Evolutionary conservation across 1,139 yeast species (phyloP).

Genomic region (Pneumocystis murina): DNA sequence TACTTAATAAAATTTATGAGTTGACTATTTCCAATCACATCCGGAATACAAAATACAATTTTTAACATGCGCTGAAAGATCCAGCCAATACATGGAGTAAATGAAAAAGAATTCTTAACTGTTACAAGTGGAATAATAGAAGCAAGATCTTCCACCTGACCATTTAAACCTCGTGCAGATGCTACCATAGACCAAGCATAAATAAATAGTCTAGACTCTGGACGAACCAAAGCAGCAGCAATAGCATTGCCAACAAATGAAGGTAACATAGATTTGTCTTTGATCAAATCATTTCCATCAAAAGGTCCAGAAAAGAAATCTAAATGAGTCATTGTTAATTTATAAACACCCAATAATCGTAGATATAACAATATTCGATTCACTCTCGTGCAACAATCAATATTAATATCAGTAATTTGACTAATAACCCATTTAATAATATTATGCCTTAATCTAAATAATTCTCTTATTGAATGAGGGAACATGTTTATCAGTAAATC

Average conservation of each 20-base stretch:
- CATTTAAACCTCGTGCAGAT: constrained; percentile 25
- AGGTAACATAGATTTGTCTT: constrained; percentile 34
- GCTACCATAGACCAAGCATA: constrained; percentile 50
- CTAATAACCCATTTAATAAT: constrained; percentile 47
- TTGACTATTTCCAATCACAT: constrained; percentile 43
- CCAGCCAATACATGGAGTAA: constrained; percentile 85
- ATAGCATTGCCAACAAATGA: constrained; percentile 76
- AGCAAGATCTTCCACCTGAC: constrained; percentile 15
- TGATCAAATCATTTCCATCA: constrained; percentile 21
- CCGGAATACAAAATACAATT: constrained; percentile 53
- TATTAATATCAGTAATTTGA: constrained; percentile 49
- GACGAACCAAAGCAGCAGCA: constrained; percentile 58
- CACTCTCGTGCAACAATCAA: constrained; percentile 44
- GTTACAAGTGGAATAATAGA: constrained; percentile 27
- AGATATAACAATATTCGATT: constrained; percentile 58
- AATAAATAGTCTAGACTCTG: constrained; percentile 60
- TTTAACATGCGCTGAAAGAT: constrained; percentile 44
- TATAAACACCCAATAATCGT: constrained; percentile 49
- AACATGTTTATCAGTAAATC: constrained; percentile 38
- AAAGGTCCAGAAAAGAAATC: constrained; percentile 39
- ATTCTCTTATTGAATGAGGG: constrained; percentile 55
- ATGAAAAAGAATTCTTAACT: constrained; percentile 11
- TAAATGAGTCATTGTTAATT: constrained; percentile 51
- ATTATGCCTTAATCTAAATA: constrained; percentile 53
- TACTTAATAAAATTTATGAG: constrained; percentile 55